phyloP scores from a whole-genome alignment of 768 basidiomycete species.

The Cantharellus anzutake region DNA sequence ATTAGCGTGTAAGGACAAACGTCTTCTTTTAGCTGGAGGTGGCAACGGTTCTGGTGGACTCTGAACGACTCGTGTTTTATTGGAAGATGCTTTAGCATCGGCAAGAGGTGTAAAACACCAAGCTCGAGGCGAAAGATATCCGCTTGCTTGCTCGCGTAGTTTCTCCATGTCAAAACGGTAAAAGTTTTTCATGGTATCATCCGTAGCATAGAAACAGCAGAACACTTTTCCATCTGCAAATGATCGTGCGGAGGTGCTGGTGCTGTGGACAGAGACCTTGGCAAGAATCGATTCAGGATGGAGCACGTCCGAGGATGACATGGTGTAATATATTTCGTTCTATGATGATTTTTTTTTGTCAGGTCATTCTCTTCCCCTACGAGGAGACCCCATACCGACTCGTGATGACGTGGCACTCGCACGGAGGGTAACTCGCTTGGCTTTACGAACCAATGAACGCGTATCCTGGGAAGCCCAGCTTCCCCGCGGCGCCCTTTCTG shows the following conservation, averaged over 20 bases:
- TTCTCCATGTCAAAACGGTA: constrained; percentile 41
- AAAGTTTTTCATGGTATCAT: constrained; percentile 39
- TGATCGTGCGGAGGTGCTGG: constrained; percentile 10
- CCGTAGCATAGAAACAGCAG: constrained; percentile 39
- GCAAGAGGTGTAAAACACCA: neutral
- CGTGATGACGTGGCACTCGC: constrained; percentile 39
- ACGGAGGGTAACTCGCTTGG: constrained; percentile 42
- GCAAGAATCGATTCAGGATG: constrained; percentile 32
- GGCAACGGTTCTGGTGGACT: constrained; percentile 12
- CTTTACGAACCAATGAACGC: constrained; percentile 59
- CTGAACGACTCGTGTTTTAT: constrained; percentile 19
- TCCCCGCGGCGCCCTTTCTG: constrained; percentile 27
- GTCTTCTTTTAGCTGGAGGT: constrained; percentile 19
- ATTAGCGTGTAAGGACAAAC: neutral
- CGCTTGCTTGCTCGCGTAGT: constrained; percentile 18
- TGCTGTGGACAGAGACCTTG: constrained; percentile 27
- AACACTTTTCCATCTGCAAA: constrained; percentile 17
- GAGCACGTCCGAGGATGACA: constrained; percentile 29
- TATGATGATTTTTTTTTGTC: constrained; percentile 13
- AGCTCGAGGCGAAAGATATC: neutral
- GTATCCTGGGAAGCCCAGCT: constrained; percentile 15
- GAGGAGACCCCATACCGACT: constrained; percentile 26
- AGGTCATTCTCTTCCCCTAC: neutral
- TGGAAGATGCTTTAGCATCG: neutral
- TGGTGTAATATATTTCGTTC: constrained; percentile 62